Base-by-base conservation (phyloP, 208 protist genomes). In the Acanthamoeba triangularis region DNA sequence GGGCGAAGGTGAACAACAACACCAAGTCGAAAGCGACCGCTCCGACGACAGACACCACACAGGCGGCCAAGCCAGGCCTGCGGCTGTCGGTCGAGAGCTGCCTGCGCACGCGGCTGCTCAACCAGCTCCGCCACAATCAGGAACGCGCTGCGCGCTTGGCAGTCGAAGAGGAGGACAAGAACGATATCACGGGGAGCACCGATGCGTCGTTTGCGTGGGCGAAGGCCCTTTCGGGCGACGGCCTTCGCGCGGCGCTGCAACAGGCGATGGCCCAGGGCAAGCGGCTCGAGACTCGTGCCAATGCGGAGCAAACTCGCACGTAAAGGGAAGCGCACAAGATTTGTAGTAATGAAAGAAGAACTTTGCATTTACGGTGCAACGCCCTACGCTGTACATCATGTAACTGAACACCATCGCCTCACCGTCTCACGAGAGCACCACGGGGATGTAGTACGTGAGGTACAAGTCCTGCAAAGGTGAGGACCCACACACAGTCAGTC, bases 381-480 rank as follows among this genome's bases (percentile, higher is more conserved):
- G 44, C 59, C 18, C 59, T 65, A 18, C 25, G 59, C 59, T 65
- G 59, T 65, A 65, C 59, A 65, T 61, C 20, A 5, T 25, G 14
- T 25, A 25, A 25, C 14, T 13, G n/a, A n/a, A n/a, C 44, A 49
- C 44, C 44, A n/a, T n/a, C n/a, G n/a, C n/a, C n/a, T n/a, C n/a
- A n/a, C n/a, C n/a, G n/a, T n/a, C n/a, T 56, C 47, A 85, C 10
- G 37, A 54, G 28, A 85, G 76, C 37, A 85, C 76, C 10, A 85
- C 76, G 8, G 76, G 76, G 23, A 85, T 85, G 76, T 85, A 85
- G 76, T 85, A 85, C 37, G 76, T 85, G 76, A 85, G 76, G n/a
- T 85, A 85, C 25, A 85, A 18, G 41, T 85, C 76, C 33, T 65
- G 59, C 10, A 11, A 10, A 25, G n/a, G n/a, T n/a, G n/a, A n/a